Evolutionary conservation across 495 filamentous ascomycete genomes (phyloP).

Genomic region (Rostrohypoxylon terebratum): DNA sequence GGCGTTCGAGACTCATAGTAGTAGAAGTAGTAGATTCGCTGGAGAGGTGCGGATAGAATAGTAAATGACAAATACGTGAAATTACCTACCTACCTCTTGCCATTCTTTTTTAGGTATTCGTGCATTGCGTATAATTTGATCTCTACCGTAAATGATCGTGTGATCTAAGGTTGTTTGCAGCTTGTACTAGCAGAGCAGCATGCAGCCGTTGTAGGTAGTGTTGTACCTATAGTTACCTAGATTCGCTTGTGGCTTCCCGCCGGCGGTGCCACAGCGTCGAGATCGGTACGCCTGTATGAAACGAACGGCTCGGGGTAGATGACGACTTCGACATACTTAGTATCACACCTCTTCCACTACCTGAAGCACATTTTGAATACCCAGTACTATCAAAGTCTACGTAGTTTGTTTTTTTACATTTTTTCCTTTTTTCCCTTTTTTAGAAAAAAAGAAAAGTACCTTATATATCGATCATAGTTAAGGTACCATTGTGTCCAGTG

Average conservation of each 20-base stretch:
- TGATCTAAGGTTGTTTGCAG: not conserved
- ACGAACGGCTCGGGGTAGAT: not conserved
- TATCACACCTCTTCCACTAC: too few species aligned
- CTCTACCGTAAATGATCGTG: not conserved
- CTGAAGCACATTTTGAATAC: not conserved
- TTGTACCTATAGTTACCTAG: too few species aligned
- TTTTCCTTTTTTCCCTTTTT: too few species aligned
- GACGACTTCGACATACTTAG: not conserved
- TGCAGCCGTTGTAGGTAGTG: not conserved
- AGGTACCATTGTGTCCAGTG: too few species aligned
- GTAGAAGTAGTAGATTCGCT: slow-evolving; percentile 11
- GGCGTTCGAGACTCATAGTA: slow-evolving; percentile 1
- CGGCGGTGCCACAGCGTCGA: not conserved
- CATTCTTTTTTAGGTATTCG: not conserved
- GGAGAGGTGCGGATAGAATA: slow-evolving; percentile 10
- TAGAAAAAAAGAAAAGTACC: too few species aligned
- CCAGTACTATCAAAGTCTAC: too few species aligned
- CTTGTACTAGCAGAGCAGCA: not conserved
- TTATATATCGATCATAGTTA: too few species aligned
- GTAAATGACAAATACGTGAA: slow-evolving; percentile 22
- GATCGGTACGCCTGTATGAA: slow-evolving; percentile 17
- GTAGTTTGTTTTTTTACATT: too few species aligned
- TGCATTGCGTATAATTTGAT: not conserved
- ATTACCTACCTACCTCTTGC: too few species aligned
- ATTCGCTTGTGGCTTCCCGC: not conserved